Evolutionary conservation across 305 asterid species (phyloP).

Genomic region (Fraxinus floribunda): DNA sequence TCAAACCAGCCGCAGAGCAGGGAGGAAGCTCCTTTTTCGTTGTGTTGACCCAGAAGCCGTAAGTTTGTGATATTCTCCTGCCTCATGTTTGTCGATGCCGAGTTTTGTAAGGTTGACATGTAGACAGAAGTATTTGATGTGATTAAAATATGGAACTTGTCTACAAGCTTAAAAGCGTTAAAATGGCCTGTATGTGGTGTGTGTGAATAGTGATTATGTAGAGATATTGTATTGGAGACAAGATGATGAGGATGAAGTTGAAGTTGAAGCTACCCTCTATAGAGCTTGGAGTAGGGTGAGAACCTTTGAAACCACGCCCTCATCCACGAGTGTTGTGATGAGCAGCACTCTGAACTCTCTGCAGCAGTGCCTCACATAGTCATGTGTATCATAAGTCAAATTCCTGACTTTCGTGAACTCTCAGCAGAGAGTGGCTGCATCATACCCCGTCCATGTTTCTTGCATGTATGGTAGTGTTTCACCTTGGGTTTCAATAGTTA

Average conservation of each 20-base stretch:
- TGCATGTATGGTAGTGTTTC: background rate
- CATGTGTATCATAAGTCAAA: background rate
- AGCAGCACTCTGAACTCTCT: background rate
- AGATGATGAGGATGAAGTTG: background rate
- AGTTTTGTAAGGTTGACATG: background rate
- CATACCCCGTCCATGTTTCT: background rate
- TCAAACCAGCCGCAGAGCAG: conserved; percentile 82
- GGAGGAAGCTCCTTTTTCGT: conserved; percentile 28
- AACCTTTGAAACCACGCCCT: background rate
- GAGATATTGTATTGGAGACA: background rate
- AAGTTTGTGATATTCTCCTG: conserved; percentile 33
- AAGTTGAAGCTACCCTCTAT: background rate
- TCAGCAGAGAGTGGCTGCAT: background rate
- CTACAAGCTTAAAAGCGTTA: background rate
- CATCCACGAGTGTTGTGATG: background rate
- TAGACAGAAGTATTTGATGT: background rate
- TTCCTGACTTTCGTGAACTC: background rate
- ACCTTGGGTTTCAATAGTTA: background rate
- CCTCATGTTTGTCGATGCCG: background rate
- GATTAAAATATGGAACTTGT: background rate
- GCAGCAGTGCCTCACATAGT: background rate
- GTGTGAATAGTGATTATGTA: background rate
- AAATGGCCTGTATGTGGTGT: background rate
- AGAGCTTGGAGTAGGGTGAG: background rate
- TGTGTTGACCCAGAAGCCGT: conserved; percentile 84